Percentiles rank a stretch among this genome's conserved stretches.
These are phyloP conservation scores for Microsporum ferrugineum DNA, from an alignment of 2,329 filamentous ascomycete species.

Conservation along the genomic window DNA sequence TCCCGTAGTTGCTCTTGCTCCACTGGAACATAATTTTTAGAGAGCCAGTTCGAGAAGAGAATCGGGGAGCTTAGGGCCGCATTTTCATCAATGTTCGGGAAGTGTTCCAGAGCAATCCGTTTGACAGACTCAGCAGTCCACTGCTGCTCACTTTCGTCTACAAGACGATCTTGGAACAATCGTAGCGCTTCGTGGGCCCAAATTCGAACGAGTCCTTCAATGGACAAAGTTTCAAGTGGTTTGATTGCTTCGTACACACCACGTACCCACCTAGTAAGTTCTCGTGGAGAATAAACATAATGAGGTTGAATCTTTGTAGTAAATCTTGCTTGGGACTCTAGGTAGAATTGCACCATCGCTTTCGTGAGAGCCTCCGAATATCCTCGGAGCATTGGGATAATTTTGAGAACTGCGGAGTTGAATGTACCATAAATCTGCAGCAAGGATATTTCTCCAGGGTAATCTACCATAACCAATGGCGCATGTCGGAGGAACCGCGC, in stretches of 20 bases:
- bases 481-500: constrained; percentile 90
- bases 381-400: constrained; percentile 85
- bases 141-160: constrained; percentile 81
- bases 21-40: constrained; percentile 95
- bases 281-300: constrained; percentile 98
- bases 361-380: constrained; percentile 90
- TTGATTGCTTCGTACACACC: constrained; percentile 95
- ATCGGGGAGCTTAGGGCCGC: constrained; percentile 87
- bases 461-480: constrained; percentile 99
- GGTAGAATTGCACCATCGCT: constrained; percentile 94
- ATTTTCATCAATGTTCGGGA: constrained; percentile 87
- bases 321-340: constrained; percentile 88
- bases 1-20: constrained; percentile 90
- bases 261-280: constrained; percentile 93
- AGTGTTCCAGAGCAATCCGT: constrained; percentile 77
- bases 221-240: constrained; percentile 71
- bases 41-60: constrained; percentile 97
- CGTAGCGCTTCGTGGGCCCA: constrained; percentile 97
- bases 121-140: constrained; percentile 89
- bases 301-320: constrained; percentile 95
- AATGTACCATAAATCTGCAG: constrained; percentile 98
- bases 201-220: constrained; percentile 89
- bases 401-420: constrained; percentile 91
- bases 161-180: constrained; percentile 93
- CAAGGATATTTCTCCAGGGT: constrained; percentile 87